Evolutionary conservation across 306 rosid genomes (phyloP), one percentile per base, ranked within the genome.

Genomic region (Begonia peltatifolia): DNA sequence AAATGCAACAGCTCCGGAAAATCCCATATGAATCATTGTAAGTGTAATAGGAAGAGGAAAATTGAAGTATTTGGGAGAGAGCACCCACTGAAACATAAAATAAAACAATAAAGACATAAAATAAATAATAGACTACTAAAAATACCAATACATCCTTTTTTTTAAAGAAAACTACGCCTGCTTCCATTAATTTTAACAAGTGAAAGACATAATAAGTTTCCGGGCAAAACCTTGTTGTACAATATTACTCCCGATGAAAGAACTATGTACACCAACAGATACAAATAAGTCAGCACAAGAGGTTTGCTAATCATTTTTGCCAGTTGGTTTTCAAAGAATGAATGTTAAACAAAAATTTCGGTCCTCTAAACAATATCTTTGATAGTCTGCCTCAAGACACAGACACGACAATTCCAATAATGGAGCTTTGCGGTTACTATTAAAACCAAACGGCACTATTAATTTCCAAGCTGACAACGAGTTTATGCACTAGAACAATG

Each of bases 11-110:
- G 68, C 62, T 53, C 93, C 99, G 68, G 99, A 86, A 79, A 92
- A 88, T 12, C 76, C 85, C 97, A 88, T 88, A 61, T 88, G 97
- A 72, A 88, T 88, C 97, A 88, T 84, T 55, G 99, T 92, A 42
- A 92, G 94, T 12, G 96, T 71, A 36, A 92, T 86, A 46, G 99
- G 99, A 49, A 81, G 70, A 15, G 99, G 96, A 68, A 83, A 92
- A 69, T 92, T 81, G 65, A 86, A 92, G 77, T 86, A 81, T 56
- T 75, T 92, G 10, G 96, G 84, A 76, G 99, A 92, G 38, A 92
- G 75, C 55, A 92, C 96, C 96, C 99, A 92, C 99, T 92, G 84
- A 79, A 59, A 70, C 35, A 44, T 47, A 9, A 3, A 36, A 63
- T 46, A 4, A 15, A 47, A 20, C 9, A 12, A 55, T 14, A 47